A percentile compares a stretch with the other conserved stretches of the same genome.
These are phyloP conservation scores for Abortiporus biennis DNA, from an alignment of 1,284 basidiomycete genomes.

Conservation along the genomic window DNA sequence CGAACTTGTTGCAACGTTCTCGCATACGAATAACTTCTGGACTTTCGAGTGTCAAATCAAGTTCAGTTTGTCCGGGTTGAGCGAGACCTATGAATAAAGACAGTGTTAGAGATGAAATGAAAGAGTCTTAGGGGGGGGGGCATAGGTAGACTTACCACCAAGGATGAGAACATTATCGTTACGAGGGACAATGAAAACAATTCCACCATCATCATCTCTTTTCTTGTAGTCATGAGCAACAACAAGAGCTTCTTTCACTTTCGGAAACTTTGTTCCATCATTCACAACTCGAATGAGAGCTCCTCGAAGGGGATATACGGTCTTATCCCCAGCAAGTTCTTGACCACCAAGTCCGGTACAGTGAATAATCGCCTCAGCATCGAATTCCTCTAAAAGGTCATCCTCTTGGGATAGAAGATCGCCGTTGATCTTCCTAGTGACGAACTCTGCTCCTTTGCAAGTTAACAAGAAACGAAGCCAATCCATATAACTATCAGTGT, in stretches of 20 bases:
- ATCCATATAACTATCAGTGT: slow-evolving; percentile 31
- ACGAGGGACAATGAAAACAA: slow-evolving; percentile 16
- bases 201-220: slow-evolving; percentile 15
- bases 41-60: slow-evolving; percentile 26
- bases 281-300: slow-evolving; percentile 32
- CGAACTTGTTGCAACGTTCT: slow-evolving; percentile 26
- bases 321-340: slow-evolving; percentile 26
- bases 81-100: slow-evolving; percentile 10
- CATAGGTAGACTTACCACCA: slow-evolving; percentile 12
- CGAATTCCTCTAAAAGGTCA: slow-evolving; percentile 22
- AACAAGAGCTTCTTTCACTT: slow-evolving; percentile 26
- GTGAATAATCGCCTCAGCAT: slow-evolving; percentile 29
- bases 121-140: neutral
- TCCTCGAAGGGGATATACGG: slow-evolving; percentile 31
- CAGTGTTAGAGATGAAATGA: neutral
- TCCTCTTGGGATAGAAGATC: slow-evolving; percentile 24
- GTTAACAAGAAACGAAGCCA: slow-evolving; percentile 25
- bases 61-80: slow-evolving; percentile 14
- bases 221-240: slow-evolving; percentile 18
- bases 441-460: slow-evolving; percentile 25
- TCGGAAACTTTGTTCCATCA: slow-evolving; percentile 30
- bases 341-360: slow-evolving; percentile 27
- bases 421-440: slow-evolving; percentile 23
- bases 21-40: slow-evolving; percentile 30
- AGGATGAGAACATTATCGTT: slow-evolving; percentile 14